phyloP scores from a whole-genome alignment of 2,329 filamentous ascomycete species.

The Pseudogymnoascus destructans region DNA sequence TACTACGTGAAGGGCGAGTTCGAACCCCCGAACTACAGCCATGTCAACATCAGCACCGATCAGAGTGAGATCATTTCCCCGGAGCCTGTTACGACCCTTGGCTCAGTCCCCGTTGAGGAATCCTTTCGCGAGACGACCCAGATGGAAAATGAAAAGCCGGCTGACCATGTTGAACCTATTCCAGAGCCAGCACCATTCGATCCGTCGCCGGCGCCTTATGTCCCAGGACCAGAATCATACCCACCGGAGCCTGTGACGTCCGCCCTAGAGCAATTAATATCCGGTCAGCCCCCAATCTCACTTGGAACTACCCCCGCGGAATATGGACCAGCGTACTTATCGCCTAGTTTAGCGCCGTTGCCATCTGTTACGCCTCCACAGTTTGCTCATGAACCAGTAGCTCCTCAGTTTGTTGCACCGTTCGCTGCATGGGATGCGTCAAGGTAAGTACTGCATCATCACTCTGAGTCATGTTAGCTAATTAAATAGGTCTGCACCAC shows the following conservation, averaged over 20 bases:
- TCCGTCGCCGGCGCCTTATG: conserved; percentile 4
- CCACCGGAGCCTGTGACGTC: conserved; percentile 13
- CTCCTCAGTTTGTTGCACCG: conserved; percentile 10
- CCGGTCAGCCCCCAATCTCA: conserved; percentile 15
- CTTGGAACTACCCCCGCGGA: conserved; percentile 14
- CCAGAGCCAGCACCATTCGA: conserved; percentile 7
- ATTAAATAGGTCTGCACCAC: conserved; percentile 36
- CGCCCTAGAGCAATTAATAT: conserved; percentile 13
- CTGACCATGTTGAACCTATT: neutral
- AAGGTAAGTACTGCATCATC: conserved; percentile 35
- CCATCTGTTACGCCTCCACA: neutral
- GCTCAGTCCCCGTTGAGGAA: conserved; percentile 13
- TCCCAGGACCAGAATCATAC: conserved; percentile 9
- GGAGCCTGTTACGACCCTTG: neutral
- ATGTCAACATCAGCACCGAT: conserved; percentile 14
- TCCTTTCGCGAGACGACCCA: conserved; percentile 18
- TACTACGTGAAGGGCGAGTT: conserved; percentile 26
- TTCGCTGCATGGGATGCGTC: conserved; percentile 31
- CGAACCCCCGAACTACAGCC: conserved; percentile 21
- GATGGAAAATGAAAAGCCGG: conserved; percentile 12
- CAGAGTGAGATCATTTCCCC: neutral
- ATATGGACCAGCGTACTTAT: neutral
- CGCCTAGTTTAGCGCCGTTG: neutral
- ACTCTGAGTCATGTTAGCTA: conserved; percentile 11
- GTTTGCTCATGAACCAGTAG: neutral